Conservation (phyloP, 208 protist genomes). For the Trypanosoma melophagium region DNA sequence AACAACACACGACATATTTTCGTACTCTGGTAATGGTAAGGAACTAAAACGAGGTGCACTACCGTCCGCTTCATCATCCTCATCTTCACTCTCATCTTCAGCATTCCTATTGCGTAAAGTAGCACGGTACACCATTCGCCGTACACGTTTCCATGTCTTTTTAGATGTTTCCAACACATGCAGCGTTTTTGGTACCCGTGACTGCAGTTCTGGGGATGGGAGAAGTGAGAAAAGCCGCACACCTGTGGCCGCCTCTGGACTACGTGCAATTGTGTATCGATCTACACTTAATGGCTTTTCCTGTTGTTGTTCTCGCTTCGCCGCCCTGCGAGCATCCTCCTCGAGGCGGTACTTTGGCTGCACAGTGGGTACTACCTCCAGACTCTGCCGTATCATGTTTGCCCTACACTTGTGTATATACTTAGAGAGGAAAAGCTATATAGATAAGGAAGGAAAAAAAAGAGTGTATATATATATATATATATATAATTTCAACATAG, state of each 20-base stretch:
- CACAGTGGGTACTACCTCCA: constrained; percentile 29
- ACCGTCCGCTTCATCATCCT: constrained; percentile 5
- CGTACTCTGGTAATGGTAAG: constrained; percentile 33
- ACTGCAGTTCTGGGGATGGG: constrained; percentile 12
- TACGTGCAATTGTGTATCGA: no score
- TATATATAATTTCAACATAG: background rate
- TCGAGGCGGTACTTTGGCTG: constrained; percentile 26
- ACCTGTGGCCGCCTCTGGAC: background rate
- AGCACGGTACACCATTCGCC: constrained; percentile 16
- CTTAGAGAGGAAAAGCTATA: no score
- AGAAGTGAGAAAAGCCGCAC: constrained; percentile 22
- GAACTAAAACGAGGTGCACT: constrained; percentile 27
- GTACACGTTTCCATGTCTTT: constrained; percentile 21
- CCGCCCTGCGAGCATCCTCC: constrained; percentile 26
- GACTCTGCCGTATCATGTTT: constrained; percentile 25
- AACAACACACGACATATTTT: constrained; percentile 38
- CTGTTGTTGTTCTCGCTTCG: constrained; percentile 1
- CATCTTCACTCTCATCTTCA: constrained; percentile 15
- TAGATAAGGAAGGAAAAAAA: constrained; percentile 6
- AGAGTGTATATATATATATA: background rate
- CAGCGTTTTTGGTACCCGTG: constrained; percentile 5
- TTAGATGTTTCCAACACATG: constrained; percentile 25
- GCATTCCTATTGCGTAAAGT: constrained; percentile 4
- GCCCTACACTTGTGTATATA: background rate
- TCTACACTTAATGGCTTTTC: no score